phyloP scores from a whole-genome alignment of 306 rosid genomes.

The Dalbergia oliveri region DNA sequence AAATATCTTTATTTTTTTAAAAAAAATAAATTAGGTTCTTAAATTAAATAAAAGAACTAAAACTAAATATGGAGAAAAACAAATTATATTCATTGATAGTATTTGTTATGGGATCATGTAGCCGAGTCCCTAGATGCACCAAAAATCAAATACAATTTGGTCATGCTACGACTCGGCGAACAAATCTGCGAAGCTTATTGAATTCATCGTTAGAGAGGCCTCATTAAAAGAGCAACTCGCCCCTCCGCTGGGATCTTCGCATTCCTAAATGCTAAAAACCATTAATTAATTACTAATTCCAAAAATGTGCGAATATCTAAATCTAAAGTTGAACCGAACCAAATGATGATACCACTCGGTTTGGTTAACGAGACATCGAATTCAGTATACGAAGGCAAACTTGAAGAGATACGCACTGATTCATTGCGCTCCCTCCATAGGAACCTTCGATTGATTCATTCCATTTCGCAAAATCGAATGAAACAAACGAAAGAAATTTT shows the following conservation, averaged over 20 bases:
- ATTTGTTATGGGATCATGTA: slow-evolving; percentile 2
- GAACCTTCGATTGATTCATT: slow-evolving; percentile 65
- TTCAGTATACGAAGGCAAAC: slow-evolving; percentile 90
- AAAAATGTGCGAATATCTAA: slow-evolving; percentile 55
- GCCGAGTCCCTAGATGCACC: slow-evolving; percentile 57
- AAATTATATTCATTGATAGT: too few species aligned
- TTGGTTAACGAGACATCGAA: slow-evolving; percentile 55
- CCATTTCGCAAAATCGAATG: background rate
- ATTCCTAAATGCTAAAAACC: background rate
- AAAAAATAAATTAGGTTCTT: too few species aligned
- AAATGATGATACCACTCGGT: slow-evolving; percentile 22
- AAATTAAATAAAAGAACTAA: too few species aligned
- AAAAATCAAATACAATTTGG: slow-evolving; percentile 42
- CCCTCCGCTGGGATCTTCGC: slow-evolving; percentile 97
- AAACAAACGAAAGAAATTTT: too few species aligned
- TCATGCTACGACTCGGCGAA: slow-evolving; percentile 83
- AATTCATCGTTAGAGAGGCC: slow-evolving; percentile 74
- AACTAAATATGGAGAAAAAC: too few species aligned
- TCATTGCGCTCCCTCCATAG: slow-evolving; percentile 84
- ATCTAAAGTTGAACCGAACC: slow-evolving; percentile 46
- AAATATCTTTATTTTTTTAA: too few species aligned
- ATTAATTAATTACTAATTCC: background rate
- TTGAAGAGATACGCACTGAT: slow-evolving; percentile 78
- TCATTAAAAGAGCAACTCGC: slow-evolving; percentile 61
- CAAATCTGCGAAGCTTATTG: slow-evolving; percentile 66